These are phyloP conservation scores for Chrysochromulina parva DNA, from an alignment of 78 protist species.

Conservation along the genomic window DNA sequence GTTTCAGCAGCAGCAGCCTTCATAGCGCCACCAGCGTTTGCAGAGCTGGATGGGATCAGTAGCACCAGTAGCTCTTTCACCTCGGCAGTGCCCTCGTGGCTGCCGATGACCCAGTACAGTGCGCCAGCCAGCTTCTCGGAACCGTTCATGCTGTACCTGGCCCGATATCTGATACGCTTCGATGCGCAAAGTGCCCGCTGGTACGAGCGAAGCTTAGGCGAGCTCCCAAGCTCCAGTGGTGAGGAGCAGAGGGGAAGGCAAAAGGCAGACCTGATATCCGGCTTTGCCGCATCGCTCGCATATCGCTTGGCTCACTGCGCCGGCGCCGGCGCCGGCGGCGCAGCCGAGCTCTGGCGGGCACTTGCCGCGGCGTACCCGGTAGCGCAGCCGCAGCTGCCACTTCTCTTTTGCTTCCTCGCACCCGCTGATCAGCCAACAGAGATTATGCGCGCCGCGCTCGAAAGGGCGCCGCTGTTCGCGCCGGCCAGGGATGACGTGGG, in stretches of 20 bases:
- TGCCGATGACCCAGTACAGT: no score
- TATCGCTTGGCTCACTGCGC: background rate
- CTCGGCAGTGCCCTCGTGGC: no score
- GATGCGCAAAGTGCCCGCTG: background rate
- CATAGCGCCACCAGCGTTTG: no score
- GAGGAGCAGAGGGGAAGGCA: background rate
- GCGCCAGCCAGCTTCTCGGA: background rate
- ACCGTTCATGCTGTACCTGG: constrained; percentile 7
- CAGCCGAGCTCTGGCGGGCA: no score
- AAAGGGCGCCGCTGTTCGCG: background rate
- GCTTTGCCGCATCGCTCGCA: background rate
- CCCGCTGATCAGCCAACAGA: background rate
- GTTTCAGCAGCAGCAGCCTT: no score
- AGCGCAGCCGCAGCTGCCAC: background rate
- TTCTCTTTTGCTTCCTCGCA: background rate
- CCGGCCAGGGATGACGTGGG: background rate
- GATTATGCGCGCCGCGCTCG: background rate
- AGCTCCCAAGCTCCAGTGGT: background rate
- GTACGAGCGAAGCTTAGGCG: background rate
- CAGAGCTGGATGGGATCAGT: no score
- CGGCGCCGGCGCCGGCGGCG: background rate
- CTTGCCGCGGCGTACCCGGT: background rate
- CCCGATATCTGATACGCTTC: constrained; percentile 8
- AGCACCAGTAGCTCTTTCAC: no score
- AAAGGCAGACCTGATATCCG: background rate